Evolutionary conservation across 2,329 filamentous ascomycete genomes (phyloP).

Genomic region (Grosmannia clavigera): DNA sequence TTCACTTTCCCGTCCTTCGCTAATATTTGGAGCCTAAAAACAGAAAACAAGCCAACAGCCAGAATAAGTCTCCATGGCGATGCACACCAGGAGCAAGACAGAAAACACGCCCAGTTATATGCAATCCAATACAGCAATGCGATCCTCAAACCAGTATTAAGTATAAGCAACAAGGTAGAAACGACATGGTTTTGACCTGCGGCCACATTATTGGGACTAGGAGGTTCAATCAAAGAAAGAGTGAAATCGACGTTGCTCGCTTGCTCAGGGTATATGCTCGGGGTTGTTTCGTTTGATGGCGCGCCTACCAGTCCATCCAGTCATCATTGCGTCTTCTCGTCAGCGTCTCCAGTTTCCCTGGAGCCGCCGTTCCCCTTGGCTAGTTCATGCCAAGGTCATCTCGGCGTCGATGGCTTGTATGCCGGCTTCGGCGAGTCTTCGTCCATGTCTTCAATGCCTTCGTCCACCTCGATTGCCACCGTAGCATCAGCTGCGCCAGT

Average conservation of each 20-base stretch:
- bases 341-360: not conserved
- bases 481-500: not conserved
- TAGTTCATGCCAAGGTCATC: not conserved
- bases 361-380: not conserved
- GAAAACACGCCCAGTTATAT: not conserved
- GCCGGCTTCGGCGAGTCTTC: constrained; percentile 24
- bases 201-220: not conserved
- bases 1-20: not conserved
- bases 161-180: not conserved
- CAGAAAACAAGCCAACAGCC: not conserved
- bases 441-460: constrained; percentile 27
- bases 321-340: not conserved
- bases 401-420: constrained; percentile 24
- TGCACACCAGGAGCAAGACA: not conserved
- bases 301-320: not conserved
- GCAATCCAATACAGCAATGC: not conserved
- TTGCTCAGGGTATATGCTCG: not conserved
- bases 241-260: not conserved
- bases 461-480: constrained; percentile 25
- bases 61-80: not conserved
- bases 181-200: not conserved
- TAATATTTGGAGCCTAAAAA: not conserved
- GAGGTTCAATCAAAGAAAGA: not conserved
- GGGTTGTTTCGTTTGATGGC: not conserved
- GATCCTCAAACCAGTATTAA: not conserved